A percentile compares a stretch with the other conserved stretches of the same genome.
These are phyloP conservation scores for Calonectria pseudoturangicola DNA, from an alignment of 2,329 filamentous ascomycete species.

Conservation along the genomic window DNA sequence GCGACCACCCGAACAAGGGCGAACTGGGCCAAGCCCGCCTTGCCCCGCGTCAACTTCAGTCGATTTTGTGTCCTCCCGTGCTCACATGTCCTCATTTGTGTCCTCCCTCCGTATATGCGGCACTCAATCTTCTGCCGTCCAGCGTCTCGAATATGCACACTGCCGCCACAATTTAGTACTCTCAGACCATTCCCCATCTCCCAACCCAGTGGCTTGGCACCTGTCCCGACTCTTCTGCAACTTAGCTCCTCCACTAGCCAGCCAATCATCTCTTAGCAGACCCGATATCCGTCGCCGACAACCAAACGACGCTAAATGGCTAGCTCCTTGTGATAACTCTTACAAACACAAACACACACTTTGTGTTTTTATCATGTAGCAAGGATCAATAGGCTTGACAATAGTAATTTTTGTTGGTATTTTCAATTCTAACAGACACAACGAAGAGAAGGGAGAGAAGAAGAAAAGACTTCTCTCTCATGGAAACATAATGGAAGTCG, in stretches of 20 bases:
- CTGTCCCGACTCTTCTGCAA: slow-evolving; percentile 30
- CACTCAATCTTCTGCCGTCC: slow-evolving; percentile 6
- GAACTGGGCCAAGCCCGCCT: slow-evolving; percentile 10
- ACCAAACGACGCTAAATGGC: slow-evolving; percentile 46
- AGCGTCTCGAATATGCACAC: slow-evolving; percentile 19
- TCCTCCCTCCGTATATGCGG: slow-evolving; percentile 28
- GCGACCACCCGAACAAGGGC: slow-evolving; percentile 34
- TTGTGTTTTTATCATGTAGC: not conserved
- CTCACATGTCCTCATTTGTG: not conserved
- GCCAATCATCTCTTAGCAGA: slow-evolving; percentile 54
- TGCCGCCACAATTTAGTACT: not conserved
- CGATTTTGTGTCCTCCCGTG: not conserved
- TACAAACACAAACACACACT: not conserved
- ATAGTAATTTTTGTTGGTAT: slow-evolving; percentile 9
- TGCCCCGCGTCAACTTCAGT: slow-evolving; percentile 10
- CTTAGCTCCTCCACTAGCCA: slow-evolving; percentile 40
- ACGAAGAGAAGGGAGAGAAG: slow-evolving; percentile 26
- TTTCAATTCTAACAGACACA: not conserved
- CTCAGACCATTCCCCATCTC: slow-evolving; percentile 1
- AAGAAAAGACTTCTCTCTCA: slow-evolving; percentile 17
- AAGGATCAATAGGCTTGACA: not conserved
- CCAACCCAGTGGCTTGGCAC: slow-evolving; percentile 21
- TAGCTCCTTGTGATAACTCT: slow-evolving; percentile 42
- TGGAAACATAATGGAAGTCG: slow-evolving; percentile 46
- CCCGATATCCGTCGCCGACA: slow-evolving; percentile 55